phyloP scores from a whole-genome alignment of 176 grass and related monocot species.

The Oryza punctata region DNA sequence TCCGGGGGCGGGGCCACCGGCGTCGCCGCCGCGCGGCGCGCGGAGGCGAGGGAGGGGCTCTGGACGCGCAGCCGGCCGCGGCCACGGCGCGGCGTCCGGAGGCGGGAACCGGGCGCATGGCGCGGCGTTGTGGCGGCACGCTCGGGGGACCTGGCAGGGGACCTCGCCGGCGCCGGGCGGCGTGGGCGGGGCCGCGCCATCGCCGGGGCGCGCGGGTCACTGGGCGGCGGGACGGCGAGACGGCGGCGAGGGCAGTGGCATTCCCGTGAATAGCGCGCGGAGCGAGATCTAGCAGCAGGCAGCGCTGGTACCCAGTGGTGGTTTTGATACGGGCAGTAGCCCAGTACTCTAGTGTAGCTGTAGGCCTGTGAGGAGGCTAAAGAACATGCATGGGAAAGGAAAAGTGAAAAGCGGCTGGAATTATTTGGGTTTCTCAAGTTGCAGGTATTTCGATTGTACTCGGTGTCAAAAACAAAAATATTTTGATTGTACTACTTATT shows the following conservation, averaged over 20 bases:
- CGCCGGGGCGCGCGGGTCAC: conserved; percentile 2
- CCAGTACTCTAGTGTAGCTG: conserved; percentile 23
- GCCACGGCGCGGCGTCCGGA: not conserved
- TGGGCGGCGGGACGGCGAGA: too few relatives aligned
- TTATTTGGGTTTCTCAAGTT: not conserved
- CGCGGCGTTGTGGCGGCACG: not conserved
- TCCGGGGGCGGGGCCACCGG: not conserved
- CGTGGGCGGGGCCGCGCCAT: conserved; percentile 35
- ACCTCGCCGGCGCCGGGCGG: conserved; percentile 19
- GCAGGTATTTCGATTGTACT: not conserved
- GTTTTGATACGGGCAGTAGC: conserved; percentile 13
- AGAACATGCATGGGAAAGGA: conserved; percentile 26
- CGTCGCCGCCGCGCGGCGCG: conserved; percentile 17
- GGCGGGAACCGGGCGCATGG: not conserved
- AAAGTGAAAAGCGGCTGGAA: not conserved
- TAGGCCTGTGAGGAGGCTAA: conserved; percentile 41
- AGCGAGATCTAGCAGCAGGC: conserved; percentile 35
- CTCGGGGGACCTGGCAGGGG: not conserved
- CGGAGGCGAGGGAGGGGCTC: conserved; percentile 45
- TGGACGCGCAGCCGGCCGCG: conserved; percentile 40
- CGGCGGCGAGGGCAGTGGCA: conserved; percentile 45
- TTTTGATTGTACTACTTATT: not conserved
- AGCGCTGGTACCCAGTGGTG: not conserved
- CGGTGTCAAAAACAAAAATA: too few relatives aligned
- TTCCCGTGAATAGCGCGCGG: conserved; percentile 35